phyloP scores from a whole-genome alignment of 495 filamentous ascomycete genomes.

The Chaetomium fimeti region DNA sequence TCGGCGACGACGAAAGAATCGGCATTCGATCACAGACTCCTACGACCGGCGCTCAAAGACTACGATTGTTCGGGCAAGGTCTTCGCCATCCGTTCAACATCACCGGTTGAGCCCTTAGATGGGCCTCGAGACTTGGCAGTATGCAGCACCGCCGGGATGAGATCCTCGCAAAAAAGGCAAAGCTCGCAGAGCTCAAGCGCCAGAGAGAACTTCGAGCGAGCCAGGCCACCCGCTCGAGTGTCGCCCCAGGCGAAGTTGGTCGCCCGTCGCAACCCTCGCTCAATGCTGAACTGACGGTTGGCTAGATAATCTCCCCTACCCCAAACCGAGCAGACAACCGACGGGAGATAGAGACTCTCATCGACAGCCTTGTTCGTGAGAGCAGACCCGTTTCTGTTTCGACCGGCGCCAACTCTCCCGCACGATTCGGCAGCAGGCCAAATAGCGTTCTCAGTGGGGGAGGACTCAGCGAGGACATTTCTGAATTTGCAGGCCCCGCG shows the following conservation, averaged over 20 bases:
- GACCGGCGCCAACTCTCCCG: constrained; percentile 61
- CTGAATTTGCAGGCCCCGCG: constrained; percentile 51
- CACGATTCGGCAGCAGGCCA: constrained; percentile 71
- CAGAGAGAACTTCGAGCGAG: constrained; percentile 78
- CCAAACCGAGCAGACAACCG: constrained; percentile 68
- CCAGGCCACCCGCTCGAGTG: constrained; percentile 67
- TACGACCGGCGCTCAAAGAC: neutral
- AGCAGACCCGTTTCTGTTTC: constrained; percentile 70
- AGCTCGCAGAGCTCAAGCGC: constrained; percentile 91
- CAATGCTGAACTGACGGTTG: constrained; percentile 15
- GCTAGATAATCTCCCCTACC: constrained; percentile 64
- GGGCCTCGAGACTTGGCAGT: constrained; percentile 40
- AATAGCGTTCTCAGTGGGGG: constrained; percentile 78
- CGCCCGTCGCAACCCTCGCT: constrained; percentile 27
- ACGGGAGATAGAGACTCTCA: constrained; percentile 78
- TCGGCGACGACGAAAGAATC: neutral
- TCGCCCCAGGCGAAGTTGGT: constrained; percentile 52
- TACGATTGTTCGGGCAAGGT: neutral
- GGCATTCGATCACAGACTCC: neutral
- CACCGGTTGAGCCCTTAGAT: constrained; percentile 34
- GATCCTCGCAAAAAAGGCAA: constrained; percentile 89
- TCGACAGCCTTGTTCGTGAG: constrained; percentile 74
- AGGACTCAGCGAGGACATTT: constrained; percentile 66
- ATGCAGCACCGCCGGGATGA: constrained; percentile 90
- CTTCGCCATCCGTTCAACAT: neutral